Percentiles rank a stretch among this genome's conserved stretches.
Evolutionary conservation across 306 rosid species (phyloP).

Genomic region (Fagus crenata): DNA sequence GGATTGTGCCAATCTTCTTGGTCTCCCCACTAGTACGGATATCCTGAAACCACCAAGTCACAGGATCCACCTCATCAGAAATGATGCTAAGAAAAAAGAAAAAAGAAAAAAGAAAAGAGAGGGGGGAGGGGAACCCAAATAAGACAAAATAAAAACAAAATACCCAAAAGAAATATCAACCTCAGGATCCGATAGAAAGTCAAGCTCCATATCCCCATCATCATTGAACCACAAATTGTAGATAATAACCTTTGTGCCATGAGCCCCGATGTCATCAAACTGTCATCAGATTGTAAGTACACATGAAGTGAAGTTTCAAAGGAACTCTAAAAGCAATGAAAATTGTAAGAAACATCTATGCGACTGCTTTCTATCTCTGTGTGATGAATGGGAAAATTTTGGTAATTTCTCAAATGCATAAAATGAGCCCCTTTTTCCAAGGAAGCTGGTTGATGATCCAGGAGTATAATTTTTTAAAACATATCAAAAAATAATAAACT

Average conservation of each 20-base stretch:
- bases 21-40: slow-evolving; percentile 65
- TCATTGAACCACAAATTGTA: slow-evolving; percentile 82
- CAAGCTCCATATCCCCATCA: slow-evolving; percentile 69
- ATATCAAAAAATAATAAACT: too few relatives aligned
- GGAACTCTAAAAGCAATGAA: slow-evolving; percentile 9
- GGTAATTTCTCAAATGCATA: slow-evolving; percentile 15
- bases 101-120: neutral
- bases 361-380: slow-evolving; percentile 5
- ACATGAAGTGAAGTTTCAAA: slow-evolving; percentile 12
- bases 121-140: neutral
- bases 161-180: slow-evolving; percentile 36
- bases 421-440: neutral
- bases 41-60: slow-evolving; percentile 61
- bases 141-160: slow-evolving; percentile 1
- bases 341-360: slow-evolving; percentile 6
- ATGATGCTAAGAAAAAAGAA: neutral
- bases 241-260: slow-evolving; percentile 85
- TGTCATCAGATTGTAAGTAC: slow-evolving; percentile 37
- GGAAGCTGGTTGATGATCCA: too few relatives aligned
- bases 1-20: slow-evolving; percentile 31
- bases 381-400: slow-evolving; percentile 15
- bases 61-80: slow-evolving; percentile 18
- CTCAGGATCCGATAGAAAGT: slow-evolving; percentile 67
- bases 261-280: slow-evolving; percentile 81
- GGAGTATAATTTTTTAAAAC: too few relatives aligned